Percentiles rank a stretch among this genome's conserved stretches.
Evolutionary conservation across 2,329 filamentous ascomycete genomes (phyloP).

Genomic region (Phialophora verrucosa): DNA sequence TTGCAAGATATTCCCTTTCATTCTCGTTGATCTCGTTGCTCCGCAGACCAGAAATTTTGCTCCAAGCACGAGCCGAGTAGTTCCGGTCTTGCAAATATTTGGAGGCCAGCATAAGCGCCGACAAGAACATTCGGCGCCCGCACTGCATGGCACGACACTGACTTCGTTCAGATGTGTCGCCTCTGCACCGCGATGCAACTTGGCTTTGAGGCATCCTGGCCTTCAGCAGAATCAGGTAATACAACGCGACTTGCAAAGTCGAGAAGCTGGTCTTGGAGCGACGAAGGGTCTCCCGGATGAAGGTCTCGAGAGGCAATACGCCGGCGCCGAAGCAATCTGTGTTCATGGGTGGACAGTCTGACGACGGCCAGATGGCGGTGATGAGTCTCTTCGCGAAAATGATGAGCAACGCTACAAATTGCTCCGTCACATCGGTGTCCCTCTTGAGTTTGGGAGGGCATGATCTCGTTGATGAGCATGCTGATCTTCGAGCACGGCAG

Average conservation of each 20-base stretch:
- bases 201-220: conserved; percentile 81
- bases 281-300: conserved; percentile 95
- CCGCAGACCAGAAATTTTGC: conserved; percentile 96
- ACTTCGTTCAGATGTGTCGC: conserved; percentile 48
- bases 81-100: conserved; percentile 98
- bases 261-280: conserved; percentile 97
- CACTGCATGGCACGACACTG: conserved; percentile 79
- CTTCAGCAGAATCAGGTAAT: conserved; percentile 94
- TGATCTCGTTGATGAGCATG: conserved; percentile 19
- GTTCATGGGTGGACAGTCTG: conserved; percentile 76
- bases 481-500: conserved; percentile 20
- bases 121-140: conserved; percentile 95
- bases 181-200: conserved; percentile 52
- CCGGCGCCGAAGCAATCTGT: conserved; percentile 70
- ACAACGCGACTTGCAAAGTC: conserved; percentile 93
- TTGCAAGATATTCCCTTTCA: conserved; percentile 86
- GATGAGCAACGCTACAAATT: conserved; percentile 39
- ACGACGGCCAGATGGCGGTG: conserved; percentile 94
- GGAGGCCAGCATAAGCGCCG: conserved; percentile 91
- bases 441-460: conserved; percentile 35
- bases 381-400: conserved; percentile 98
- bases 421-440: conserved; percentile 38
- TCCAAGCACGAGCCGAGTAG: conserved; percentile 97
- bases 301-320: conserved; percentile 87
- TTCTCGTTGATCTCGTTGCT: conserved; percentile 95